phyloP scores from a whole-genome alignment of 2,329 filamentous ascomycete species.

The Fusarium piperis region DNA sequence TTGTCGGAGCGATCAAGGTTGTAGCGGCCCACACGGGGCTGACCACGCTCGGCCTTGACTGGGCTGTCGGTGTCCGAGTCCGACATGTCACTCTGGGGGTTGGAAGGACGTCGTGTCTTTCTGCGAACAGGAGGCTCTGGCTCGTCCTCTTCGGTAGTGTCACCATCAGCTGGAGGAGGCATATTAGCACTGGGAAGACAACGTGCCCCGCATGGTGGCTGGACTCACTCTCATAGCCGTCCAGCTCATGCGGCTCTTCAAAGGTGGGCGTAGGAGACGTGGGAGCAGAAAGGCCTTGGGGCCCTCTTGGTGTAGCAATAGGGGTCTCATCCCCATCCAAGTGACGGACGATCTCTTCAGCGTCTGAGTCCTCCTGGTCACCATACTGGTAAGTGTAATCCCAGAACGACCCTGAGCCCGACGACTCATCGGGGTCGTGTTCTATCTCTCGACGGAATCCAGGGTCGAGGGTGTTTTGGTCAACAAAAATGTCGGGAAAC shows the following conservation, averaged over 20 bases:
- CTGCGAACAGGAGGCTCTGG: conserved; percentile 60
- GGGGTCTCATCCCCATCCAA: conserved; percentile 55
- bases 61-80: conserved; percentile 62
- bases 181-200: conserved; percentile 50
- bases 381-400: conserved; percentile 64
- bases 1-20: conserved; percentile 63
- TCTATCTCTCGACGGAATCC: conserved; percentile 79
- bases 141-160: conserved; percentile 69
- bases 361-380: conserved; percentile 53
- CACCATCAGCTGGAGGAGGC: conserved; percentile 61
- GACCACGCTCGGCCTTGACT: conserved; percentile 58
- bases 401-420: conserved; percentile 69
- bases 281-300: conserved; percentile 39
- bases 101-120: conserved; percentile 56
- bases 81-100: conserved; percentile 53
- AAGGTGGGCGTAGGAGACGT: conserved; percentile 43
- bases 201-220: conserved; percentile 21
- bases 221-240: conserved; percentile 70
- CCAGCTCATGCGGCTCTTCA: conserved; percentile 55
- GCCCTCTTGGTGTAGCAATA: conserved; percentile 53
- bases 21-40: conserved; percentile 65
- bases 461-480: conserved; percentile 77
- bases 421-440: conserved; percentile 69
- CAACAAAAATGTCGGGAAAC: conserved; percentile 82
- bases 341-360: conserved; percentile 52